These are phyloP conservation scores for Fusarium dlaminii DNA, from an alignment of 2,329 filamentous ascomycete genomes.

Conservation along the genomic window DNA sequence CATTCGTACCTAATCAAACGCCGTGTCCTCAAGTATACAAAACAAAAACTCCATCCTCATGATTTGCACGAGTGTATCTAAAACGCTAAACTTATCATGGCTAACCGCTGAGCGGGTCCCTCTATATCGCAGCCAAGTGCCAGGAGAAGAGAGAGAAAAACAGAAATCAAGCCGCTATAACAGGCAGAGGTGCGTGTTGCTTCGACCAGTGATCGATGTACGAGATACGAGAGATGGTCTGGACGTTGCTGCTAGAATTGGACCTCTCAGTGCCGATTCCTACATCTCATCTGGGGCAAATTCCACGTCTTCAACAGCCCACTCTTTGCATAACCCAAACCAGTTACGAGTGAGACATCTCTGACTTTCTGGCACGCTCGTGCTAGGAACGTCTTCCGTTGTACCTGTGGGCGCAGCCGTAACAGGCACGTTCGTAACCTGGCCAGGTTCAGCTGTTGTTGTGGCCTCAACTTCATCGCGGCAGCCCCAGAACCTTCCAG, in stretches of 20 bases:
- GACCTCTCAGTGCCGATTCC: background rate
- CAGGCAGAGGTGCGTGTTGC: background rate
- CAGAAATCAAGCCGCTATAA: background rate
- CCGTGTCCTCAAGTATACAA: conserved; percentile 6
- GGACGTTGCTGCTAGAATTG: background rate
- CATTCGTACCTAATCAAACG: conserved; percentile 14
- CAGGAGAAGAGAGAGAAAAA: background rate
- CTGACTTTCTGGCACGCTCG: conserved; percentile 39
- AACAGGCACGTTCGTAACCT: conserved; percentile 40
- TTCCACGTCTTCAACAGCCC: conserved; percentile 41
- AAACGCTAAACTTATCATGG: background rate
- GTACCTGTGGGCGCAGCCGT: conserved; percentile 46
- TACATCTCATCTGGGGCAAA: conserved; percentile 48
- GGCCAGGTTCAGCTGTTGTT: conserved; percentile 47
- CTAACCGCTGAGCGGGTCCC: background rate
- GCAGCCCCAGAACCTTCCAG: conserved; percentile 68
- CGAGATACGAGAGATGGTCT: background rate
- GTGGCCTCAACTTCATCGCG: conserved; percentile 52
- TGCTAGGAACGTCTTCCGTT: conserved; percentile 39
- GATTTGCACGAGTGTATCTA: conserved; percentile 3
- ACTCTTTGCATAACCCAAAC: conserved; percentile 55
- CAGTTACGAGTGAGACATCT: conserved; percentile 52
- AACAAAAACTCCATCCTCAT: conserved; percentile 18
- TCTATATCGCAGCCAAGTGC: background rate
- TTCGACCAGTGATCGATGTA: background rate